Evolutionary conservation across 495 filamentous ascomycete species (phyloP).

Genomic region (Penicillium mononematosum): DNA sequence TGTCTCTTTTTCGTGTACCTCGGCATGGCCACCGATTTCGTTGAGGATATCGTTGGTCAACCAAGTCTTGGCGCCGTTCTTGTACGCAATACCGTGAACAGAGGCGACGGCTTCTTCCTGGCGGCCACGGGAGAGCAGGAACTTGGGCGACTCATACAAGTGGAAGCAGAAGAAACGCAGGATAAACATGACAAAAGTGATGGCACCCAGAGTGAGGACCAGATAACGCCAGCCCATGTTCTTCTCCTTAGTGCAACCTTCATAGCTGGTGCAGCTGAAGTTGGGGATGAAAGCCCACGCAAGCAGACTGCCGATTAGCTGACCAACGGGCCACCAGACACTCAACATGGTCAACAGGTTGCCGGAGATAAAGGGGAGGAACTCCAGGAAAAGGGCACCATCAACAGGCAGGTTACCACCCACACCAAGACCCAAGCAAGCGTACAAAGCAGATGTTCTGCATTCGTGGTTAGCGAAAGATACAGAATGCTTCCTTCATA

Average conservation of each 20-base stretch:
- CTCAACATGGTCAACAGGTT: conserved; percentile 57
- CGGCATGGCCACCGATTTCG: conserved; percentile 50
- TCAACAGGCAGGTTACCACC: conserved; percentile 59
- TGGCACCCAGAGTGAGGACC: conserved; percentile 64
- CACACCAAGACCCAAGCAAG: conserved; percentile 56
- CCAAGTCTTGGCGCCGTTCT: conserved; percentile 54
- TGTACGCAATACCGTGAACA: conserved; percentile 60
- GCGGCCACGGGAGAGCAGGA: conserved; percentile 65
- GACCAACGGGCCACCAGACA: conserved; percentile 61
- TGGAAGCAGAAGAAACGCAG: conserved; percentile 74
- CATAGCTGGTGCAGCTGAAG: conserved; percentile 45
- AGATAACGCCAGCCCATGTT: conserved; percentile 88
- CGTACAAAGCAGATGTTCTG: conserved; percentile 45
- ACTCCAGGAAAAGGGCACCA: conserved; percentile 61
- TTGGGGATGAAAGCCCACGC: conserved; percentile 59
- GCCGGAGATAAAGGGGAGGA: conserved; percentile 53
- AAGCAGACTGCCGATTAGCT: conserved; percentile 51
- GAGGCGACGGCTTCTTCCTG: conserved; percentile 72
- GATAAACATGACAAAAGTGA: conserved; percentile 68
- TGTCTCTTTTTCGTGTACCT: conserved; percentile 30
- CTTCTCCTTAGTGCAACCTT: conserved; percentile 54
- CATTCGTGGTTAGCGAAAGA: conserved; percentile 4
- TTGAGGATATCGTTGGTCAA: conserved; percentile 53
- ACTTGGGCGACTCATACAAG: conserved; percentile 81
- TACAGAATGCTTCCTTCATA: neutral